A percentile compares a stretch with the other conserved stretches of the same genome.
Evolutionary conservation across 225 moss, liverwort and hornwort genomes (phyloP).

Genomic region (Antitrichia curtipendula): DNA sequence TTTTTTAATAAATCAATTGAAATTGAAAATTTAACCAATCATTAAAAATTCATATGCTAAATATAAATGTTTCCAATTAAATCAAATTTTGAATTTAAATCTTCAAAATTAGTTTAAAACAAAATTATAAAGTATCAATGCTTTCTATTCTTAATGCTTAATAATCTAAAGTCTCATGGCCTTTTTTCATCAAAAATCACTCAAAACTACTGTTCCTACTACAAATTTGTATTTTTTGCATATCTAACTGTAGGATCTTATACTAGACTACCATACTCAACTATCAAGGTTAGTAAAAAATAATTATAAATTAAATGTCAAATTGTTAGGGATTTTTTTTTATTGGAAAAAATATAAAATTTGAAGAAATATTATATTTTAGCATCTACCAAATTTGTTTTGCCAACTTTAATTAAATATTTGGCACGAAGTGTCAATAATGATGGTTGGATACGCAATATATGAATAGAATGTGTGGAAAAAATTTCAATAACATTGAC

Average conservation of each 20-base stretch:
- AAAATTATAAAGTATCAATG: no score
- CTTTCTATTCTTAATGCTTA: no score
- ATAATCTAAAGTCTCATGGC: accelerated
- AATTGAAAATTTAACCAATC: neutral
- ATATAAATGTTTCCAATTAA: no score
- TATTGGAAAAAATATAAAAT: no score
- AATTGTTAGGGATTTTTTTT: neutral
- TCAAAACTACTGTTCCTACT: neutral
- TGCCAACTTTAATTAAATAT: neutral
- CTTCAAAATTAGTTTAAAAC: neutral
- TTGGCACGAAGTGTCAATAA: accelerated
- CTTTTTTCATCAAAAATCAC: neutral
- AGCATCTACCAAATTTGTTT: neutral
- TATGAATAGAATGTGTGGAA: neutral
- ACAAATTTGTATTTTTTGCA: neutral
- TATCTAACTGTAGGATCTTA: neutral
- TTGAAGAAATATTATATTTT: no score
- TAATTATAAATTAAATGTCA: neutral
- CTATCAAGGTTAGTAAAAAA: neutral
- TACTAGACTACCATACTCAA: neutral
- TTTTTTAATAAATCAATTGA: neutral
- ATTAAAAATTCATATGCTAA: neutral
- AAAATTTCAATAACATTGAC: neutral
- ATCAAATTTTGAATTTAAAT: no score
- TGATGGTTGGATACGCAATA: accelerated